Conservation (phyloP, 495 filamentous ascomycete species). For the Cetradonia linearis region DNA sequence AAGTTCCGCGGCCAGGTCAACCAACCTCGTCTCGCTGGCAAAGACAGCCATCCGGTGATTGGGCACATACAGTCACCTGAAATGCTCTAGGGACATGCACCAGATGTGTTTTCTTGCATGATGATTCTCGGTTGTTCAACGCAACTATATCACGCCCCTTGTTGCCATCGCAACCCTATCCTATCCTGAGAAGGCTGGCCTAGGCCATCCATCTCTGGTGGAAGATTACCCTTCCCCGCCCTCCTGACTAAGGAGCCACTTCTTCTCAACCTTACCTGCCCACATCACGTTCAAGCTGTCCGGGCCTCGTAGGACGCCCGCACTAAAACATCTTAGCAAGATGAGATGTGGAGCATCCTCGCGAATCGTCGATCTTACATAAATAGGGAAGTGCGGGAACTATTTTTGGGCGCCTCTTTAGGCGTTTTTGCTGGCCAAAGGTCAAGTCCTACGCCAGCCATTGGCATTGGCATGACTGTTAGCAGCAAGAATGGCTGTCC, state of each 20-base stretch:
- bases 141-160: not conserved
- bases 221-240: not conserved
- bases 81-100: not conserved
- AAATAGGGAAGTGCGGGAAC: slow-evolving; percentile 3
- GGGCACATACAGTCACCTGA: not conserved
- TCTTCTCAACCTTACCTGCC: not conserved
- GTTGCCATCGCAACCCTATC: slow-evolving; percentile 10
- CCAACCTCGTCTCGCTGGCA: not conserved
- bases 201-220: not conserved
- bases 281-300: not conserved
- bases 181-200: not conserved
- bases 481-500: not conserved
- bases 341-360: not conserved
- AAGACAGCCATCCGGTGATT: not conserved
- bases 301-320: not conserved
- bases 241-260: not conserved
- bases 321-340: not conserved
- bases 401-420: not conserved
- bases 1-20: slow-evolving; percentile 12
- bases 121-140: not conserved
- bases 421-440: not conserved
- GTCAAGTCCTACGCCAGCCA: slow-evolving; percentile 1
- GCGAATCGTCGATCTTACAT: slow-evolving; percentile 4
- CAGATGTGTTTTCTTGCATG: not conserved
- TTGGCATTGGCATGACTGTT: not conserved